These are phyloP conservation scores for Globisporangium spinosum DNA, from an alignment of 352 stramenopile genomes.

Conservation along the genomic window DNA sequence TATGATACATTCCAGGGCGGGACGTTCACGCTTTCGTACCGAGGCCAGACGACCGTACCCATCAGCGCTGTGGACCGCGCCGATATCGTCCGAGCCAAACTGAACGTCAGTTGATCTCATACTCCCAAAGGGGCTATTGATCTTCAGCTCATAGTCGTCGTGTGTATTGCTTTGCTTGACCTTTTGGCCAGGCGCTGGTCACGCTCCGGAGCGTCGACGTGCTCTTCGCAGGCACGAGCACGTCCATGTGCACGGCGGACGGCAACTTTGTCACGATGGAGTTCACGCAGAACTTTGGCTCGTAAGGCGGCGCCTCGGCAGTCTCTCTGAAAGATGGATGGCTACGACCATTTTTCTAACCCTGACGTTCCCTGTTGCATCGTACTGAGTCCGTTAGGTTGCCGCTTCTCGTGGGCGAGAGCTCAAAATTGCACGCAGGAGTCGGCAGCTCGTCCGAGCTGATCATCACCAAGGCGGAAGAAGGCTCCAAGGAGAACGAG, in stretches of 20 bases:
- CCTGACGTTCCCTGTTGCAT: neutral
- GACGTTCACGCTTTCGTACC: constrained; percentile 67
- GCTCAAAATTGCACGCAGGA: constrained; percentile 45
- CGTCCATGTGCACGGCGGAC: constrained; percentile 57
- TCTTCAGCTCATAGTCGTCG: too few species aligned
- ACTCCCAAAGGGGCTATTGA: too few species aligned
- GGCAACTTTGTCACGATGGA: constrained; percentile 72
- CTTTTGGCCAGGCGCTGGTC: constrained; percentile 36
- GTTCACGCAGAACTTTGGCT: constrained; percentile 77
- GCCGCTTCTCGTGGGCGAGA: constrained; percentile 74
- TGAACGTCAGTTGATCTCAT: constrained; percentile 41
- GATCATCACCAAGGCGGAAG: constrained; percentile 51
- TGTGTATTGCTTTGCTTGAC: neutral
- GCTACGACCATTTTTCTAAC: neutral
- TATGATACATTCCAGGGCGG: constrained; percentile 31
- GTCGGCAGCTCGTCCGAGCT: constrained; percentile 50
- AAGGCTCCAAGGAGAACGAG: constrained; percentile 90
- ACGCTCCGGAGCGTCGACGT: constrained; percentile 55
- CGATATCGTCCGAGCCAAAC: constrained; percentile 56
- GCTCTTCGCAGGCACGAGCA: constrained; percentile 51
- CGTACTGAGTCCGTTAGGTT: constrained; percentile 21
- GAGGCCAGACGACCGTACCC: constrained; percentile 56
- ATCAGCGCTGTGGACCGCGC: constrained; percentile 61
- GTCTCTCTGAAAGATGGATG: too few species aligned
- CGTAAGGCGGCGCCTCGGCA: constrained; percentile 23